phyloP scores from a whole-genome alignment of 768 basidiomycete genomes.

The Mycena vulgaris region DNA sequence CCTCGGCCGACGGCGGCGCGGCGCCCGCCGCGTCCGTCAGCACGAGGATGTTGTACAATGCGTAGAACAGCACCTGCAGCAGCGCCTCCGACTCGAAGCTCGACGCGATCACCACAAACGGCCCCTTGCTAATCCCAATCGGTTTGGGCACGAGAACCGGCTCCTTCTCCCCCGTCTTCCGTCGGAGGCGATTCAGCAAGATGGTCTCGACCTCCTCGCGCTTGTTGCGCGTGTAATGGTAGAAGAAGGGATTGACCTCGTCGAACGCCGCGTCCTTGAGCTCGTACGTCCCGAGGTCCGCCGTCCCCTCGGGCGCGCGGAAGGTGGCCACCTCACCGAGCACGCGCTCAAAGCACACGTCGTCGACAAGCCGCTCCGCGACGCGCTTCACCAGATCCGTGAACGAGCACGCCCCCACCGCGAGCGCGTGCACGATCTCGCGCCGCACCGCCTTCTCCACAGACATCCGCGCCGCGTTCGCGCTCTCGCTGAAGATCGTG shows the following conservation, averaged over 20 bases:
- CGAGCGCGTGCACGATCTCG: constrained; percentile 93
- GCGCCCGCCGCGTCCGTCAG: constrained; percentile 72
- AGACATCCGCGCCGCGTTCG: constrained; percentile 78
- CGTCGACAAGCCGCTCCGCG: constrained; percentile 90
- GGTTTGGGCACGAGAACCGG: constrained; percentile 84
- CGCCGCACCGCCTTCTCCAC: constrained; percentile 77
- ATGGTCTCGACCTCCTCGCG: constrained; percentile 91
- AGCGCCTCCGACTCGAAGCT: constrained; percentile 81
- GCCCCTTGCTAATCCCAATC: constrained; percentile 74
- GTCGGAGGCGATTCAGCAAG: constrained; percentile 76
- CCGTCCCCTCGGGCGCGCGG: constrained; percentile 81
- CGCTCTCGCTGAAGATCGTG: constrained; percentile 87
- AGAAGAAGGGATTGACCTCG: constrained; percentile 96
- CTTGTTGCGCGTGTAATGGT: constrained; percentile 95
- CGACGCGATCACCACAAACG: constrained; percentile 76
- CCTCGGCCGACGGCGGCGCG: constrained; percentile 85
- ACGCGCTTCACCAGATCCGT: constrained; percentile 94
- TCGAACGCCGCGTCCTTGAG: constrained; percentile 86
- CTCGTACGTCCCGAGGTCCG: constrained; percentile 90
- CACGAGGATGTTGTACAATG: constrained; percentile 80
- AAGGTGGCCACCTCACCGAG: constrained; percentile 87
- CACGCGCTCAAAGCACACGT: constrained; percentile 84
- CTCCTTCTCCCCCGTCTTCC: constrained; percentile 72
- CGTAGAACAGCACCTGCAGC: constrained; percentile 87
- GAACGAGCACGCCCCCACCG: constrained; percentile 89